Conservation (phyloP, 2,329 filamentous ascomycete species). For the Grosmannia serpens region DNA sequence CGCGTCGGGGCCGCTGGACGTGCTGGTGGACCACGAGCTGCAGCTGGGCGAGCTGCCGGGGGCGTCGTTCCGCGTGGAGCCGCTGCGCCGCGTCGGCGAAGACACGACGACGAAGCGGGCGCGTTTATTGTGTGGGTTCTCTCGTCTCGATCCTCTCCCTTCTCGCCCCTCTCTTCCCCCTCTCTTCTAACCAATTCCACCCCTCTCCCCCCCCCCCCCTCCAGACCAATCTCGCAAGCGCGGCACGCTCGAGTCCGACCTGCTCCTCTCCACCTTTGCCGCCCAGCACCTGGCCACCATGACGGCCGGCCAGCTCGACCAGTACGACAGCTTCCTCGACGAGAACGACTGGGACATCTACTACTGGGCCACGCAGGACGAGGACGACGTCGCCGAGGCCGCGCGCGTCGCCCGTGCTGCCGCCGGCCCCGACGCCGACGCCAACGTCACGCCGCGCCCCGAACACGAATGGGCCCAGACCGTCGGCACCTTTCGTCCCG, state of each 20-base stretch:
- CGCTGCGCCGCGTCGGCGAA: constrained; percentile 74
- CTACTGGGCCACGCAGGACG: constrained; percentile 93
- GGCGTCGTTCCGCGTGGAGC: constrained; percentile 77
- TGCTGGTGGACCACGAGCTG: constrained; percentile 42
- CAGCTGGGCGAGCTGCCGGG: constrained; percentile 80
- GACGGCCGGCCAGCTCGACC: constrained; percentile 57
- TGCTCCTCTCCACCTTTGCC: constrained; percentile 92
- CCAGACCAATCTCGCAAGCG: constrained; percentile 93
- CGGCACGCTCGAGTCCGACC: constrained; percentile 89
- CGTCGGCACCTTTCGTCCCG: constrained; percentile 83
- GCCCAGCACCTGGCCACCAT: constrained; percentile 65
- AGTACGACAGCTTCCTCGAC: constrained; percentile 90
- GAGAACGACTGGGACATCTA: constrained; percentile 99
- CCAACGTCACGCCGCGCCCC: constrained; percentile 16
- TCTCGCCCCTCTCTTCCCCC: constrained; percentile 7
- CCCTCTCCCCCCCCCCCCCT: neutral
- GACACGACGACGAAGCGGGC: constrained; percentile 78
- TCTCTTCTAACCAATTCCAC: constrained; percentile 1
- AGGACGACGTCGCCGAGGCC: constrained; percentile 10
- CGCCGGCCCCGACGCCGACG: constrained; percentile 16
- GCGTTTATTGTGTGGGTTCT: constrained; percentile 53
- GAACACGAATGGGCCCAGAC: constrained; percentile 94
- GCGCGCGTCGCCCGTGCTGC: constrained; percentile 13
- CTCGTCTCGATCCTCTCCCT: constrained; percentile 8
- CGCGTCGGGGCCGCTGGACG: constrained; percentile 13